phyloP scores from a whole-genome alignment of 1,284 basidiomycete species.

The Phaffia rhodozyma region DNA sequence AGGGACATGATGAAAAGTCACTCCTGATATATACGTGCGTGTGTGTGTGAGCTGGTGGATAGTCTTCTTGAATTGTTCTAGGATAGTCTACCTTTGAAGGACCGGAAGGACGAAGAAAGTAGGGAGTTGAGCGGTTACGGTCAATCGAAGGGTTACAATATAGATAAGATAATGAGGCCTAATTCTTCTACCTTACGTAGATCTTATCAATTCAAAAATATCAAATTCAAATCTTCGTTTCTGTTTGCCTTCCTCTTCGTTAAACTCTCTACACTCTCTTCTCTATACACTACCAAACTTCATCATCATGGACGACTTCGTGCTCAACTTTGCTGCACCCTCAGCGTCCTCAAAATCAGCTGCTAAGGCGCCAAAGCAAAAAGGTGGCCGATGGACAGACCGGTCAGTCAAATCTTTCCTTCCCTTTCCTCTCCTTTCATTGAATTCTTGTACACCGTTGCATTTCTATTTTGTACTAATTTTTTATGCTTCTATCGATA shows the following conservation, averaged over 20 bases:
- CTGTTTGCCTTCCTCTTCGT: background rate
- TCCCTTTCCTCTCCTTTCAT: background rate
- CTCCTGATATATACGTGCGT: too few relatives aligned
- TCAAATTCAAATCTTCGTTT: too few relatives aligned
- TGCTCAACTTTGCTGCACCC: slow-evolving; percentile 34
- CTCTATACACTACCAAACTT: background rate
- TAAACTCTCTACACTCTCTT: background rate
- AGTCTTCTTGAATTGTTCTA: too few relatives aligned
- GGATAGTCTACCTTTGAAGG: too few relatives aligned
- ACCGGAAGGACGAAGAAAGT: too few relatives aligned
- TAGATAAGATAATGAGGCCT: too few relatives aligned
- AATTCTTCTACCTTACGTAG: too few relatives aligned
- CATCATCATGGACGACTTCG: slow-evolving; percentile 32
- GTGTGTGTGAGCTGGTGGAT: too few relatives aligned
- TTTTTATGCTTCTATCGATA: slow-evolving; percentile 22
- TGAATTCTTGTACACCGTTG: background rate
- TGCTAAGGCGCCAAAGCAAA: slow-evolving; percentile 34
- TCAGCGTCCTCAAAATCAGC: slow-evolving; percentile 20
- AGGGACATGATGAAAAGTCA: too few relatives aligned
- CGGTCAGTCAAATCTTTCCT: slow-evolving; percentile 41
- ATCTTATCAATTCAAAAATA: too few relatives aligned
- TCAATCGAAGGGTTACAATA: too few relatives aligned
- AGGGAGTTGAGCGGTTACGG: too few relatives aligned
- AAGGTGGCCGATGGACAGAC: slow-evolving; percentile 74
- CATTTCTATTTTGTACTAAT: slow-evolving; percentile 21